phyloP scores from a whole-genome alignment of 805 yeast species.

The Hanseniaspora mollemarum region DNA sequence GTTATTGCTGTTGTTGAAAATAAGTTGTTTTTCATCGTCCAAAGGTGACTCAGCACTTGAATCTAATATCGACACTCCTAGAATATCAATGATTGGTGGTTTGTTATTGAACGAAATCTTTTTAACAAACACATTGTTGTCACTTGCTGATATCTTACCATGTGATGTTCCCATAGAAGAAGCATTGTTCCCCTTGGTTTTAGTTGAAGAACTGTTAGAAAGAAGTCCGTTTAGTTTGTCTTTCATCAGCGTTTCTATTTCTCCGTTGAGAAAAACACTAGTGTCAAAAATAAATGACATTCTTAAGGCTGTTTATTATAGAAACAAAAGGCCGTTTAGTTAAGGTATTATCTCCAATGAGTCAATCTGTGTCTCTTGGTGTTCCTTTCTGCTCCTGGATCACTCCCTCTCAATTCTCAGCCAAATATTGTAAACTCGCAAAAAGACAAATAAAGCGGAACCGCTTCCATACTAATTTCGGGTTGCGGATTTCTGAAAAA shows the following conservation, averaged over 20 bases:
- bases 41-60: slow-evolving; percentile 27
- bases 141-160: slow-evolving; percentile 14
- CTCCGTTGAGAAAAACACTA: slow-evolving; percentile 25
- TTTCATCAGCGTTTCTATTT: slow-evolving; percentile 26
- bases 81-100: slow-evolving; percentile 19
- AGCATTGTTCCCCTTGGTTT: slow-evolving; percentile 5
- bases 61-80: slow-evolving; percentile 26
- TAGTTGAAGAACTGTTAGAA: slow-evolving; percentile 19
- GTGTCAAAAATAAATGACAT: slow-evolving; percentile 29
- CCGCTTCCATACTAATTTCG: too few relatives aligned
- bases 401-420: too few relatives aligned
- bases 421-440: too few relatives aligned
- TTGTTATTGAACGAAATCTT: slow-evolving; percentile 20
- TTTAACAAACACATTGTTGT: slow-evolving; percentile 15
- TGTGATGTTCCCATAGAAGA: background rate
- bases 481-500: too few relatives aligned
- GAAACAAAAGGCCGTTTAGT: too few relatives aligned
- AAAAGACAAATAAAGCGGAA: too few relatives aligned
- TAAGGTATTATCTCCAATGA: too few relatives aligned
- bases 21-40: slow-evolving; percentile 22
- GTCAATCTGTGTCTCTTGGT: too few relatives aligned
- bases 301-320: background rate
- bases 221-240: slow-evolving; percentile 25
- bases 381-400: too few relatives aligned
- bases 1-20: slow-evolving; percentile 20